phyloP scores from a whole-genome alignment of 257 asterid species.

The Fraxinus excelsior region DNA sequence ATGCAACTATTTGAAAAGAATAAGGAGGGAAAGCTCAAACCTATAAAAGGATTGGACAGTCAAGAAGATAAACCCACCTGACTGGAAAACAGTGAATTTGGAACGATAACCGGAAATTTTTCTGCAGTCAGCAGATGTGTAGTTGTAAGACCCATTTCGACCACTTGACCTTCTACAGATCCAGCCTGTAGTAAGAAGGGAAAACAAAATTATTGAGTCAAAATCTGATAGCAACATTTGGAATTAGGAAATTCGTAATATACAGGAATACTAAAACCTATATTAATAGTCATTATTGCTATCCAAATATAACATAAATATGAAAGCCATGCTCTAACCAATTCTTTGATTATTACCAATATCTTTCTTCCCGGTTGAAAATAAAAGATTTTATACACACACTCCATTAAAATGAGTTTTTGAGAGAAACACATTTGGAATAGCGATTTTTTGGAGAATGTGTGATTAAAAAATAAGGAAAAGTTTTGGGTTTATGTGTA shows the following conservation, averaged over 20 bases:
- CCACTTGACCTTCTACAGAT: constrained; percentile 92
- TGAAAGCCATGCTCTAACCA: not conserved
- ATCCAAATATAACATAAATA: not conserved
- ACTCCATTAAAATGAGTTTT: not conserved
- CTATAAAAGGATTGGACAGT: not conserved
- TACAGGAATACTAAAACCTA: not conserved
- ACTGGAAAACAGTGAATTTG: constrained; percentile 89
- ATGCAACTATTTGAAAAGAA: not conserved
- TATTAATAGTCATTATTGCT: not conserved
- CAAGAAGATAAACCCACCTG: constrained; percentile 52
- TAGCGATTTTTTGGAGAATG: not conserved
- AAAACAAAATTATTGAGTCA: not conserved
- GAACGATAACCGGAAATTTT: constrained; percentile 82
- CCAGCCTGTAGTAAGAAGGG: constrained; percentile 71
- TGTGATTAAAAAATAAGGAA: too few species aligned
- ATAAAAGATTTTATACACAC: not conserved
- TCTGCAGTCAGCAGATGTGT: constrained; percentile 86
- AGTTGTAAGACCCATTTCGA: constrained; percentile 86
- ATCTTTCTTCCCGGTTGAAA: not conserved
- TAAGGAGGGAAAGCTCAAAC: not conserved
- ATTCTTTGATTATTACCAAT: not conserved
- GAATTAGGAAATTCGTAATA: not conserved
- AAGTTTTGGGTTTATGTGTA: too few species aligned
- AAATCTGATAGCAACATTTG: not conserved
- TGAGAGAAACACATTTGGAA: not conserved